Conservation (phyloP, 2,329 filamentous ascomycete genomes). For the Cryphonectria nitschkei region DNA sequence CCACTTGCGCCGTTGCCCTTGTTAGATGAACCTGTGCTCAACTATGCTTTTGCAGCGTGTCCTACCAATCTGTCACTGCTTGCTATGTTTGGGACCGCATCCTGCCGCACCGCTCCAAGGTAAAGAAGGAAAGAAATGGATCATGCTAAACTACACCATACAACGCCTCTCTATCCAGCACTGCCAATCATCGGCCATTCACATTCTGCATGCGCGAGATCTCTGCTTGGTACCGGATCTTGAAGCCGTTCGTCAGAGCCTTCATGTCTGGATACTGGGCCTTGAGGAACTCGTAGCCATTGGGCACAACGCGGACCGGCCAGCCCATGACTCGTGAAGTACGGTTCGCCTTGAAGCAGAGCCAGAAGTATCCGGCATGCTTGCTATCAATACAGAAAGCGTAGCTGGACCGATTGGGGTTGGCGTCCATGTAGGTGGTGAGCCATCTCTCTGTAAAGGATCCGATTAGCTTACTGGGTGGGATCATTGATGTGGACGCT, state of each 20-base stretch:
- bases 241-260: conserved; percentile 96
- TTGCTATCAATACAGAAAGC: conserved; percentile 93
- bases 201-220: conserved; percentile 61
- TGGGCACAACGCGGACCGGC: conserved; percentile 88
- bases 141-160: conserved; percentile 18
- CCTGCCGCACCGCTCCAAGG: not conserved
- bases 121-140: not conserved
- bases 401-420: conserved; percentile 91
- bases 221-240: conserved; percentile 72
- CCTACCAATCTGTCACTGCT: conserved; percentile 6
- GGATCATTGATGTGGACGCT: not conserved
- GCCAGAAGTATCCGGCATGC: conserved; percentile 90
- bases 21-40: not conserved
- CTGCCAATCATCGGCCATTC: conserved; percentile 28
- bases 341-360: conserved; percentile 93
- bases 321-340: conserved; percentile 74
- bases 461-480: conserved; percentile 31
- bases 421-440: conserved; percentile 92
- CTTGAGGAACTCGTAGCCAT: conserved; percentile 88
- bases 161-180: conserved; percentile 3
- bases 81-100: not conserved
- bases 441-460: conserved; percentile 80
- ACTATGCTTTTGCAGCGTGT: conserved; percentile 3
- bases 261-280: conserved; percentile 93
- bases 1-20: conserved; percentile 5